Conservation (phyloP, 441 rosid species). For the Pelargonium myrrhifolium region DNA sequence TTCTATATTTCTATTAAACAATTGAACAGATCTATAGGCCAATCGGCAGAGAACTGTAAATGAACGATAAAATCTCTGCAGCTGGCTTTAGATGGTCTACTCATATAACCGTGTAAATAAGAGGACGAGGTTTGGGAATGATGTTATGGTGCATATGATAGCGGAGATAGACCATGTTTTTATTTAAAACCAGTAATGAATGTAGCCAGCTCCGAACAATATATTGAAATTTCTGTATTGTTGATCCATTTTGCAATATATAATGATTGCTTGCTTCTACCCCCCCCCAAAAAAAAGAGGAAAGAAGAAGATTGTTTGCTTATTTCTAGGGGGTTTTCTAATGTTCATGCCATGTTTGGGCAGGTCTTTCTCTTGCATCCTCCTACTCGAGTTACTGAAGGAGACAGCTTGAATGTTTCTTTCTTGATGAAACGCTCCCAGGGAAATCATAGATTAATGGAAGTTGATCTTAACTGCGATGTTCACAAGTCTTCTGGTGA, state of each 20-base stretch:
- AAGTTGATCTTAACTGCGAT: constrained; percentile 59
- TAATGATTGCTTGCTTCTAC: too few species aligned
- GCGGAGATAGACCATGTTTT: background rate
- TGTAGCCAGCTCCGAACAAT: background rate
- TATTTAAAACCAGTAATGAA: background rate
- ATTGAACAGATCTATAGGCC: too few species aligned
- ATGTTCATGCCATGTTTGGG: constrained; percentile 16
- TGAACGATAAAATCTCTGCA: too few species aligned
- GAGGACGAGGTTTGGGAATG: too few species aligned
- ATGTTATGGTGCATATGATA: too few species aligned
- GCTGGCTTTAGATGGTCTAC: too few species aligned
- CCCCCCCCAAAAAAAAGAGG: too few species aligned
- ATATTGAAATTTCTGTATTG: background rate
- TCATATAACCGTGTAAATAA: too few species aligned
- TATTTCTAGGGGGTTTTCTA: constrained; percentile 1
- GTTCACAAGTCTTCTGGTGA: constrained; percentile 47
- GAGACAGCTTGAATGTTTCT: constrained; percentile 49
- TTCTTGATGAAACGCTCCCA: constrained; percentile 74
- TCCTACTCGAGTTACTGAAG: constrained; percentile 44
- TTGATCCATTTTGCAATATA: too few species aligned
- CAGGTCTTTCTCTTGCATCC: constrained; percentile 75
- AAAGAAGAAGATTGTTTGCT: background rate
- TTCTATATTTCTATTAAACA: too few species aligned
- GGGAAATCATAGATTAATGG: constrained; percentile 89
- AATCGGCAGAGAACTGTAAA: too few species aligned